Evolutionary conservation across 352 stramenopile species (phyloP).

Genomic region (Phytophthora sojae): DNA sequence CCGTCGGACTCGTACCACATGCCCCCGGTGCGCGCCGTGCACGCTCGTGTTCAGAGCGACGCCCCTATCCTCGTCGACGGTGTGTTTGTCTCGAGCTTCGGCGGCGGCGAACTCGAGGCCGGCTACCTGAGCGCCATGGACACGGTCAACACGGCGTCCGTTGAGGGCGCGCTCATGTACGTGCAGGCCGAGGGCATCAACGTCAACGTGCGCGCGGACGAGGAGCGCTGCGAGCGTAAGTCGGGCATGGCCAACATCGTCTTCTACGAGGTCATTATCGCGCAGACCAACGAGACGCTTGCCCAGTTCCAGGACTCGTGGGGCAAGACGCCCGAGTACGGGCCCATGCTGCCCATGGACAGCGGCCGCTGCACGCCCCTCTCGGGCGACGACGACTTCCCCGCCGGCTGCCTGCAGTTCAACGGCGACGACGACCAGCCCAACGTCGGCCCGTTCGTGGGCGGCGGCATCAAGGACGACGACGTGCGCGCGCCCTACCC

Average conservation of each 20-base stretch:
- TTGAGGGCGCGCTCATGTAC: slow-evolving; percentile 83
- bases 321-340: slow-evolving; percentile 70
- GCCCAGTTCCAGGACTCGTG: slow-evolving; percentile 66
- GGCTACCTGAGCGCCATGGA: slow-evolving; percentile 74
- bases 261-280: slow-evolving; percentile 80
- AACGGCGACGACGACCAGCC: slow-evolving; percentile 69
- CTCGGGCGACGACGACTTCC: slow-evolving; percentile 45
- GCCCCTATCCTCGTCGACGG: slow-evolving; percentile 61
- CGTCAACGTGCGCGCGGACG: slow-evolving; percentile 46
- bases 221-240: slow-evolving; percentile 71
- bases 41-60: slow-evolving; percentile 81
- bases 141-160: slow-evolving; percentile 75
- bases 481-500: slow-evolving; percentile 62
- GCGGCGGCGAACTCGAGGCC: slow-evolving; percentile 54
- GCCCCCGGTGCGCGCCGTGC: slow-evolving; percentile 59
- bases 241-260: slow-evolving; percentile 68
- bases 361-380: slow-evolving; percentile 66
- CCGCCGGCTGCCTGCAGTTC: slow-evolving; percentile 66
- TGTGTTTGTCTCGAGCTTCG: slow-evolving; percentile 70
- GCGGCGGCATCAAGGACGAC: slow-evolving; percentile 56
- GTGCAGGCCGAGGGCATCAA: slow-evolving; percentile 87
- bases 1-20: slow-evolving; percentile 63
- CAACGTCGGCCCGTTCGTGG: slow-evolving; percentile 75
- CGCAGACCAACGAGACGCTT: slow-evolving; percentile 66
- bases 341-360: slow-evolving; percentile 74